A percentile compares a stretch with the other conserved stretches of the same genome.
Evolutionary conservation across 768 basidiomycete species (phyloP).

Genomic region (Tremella yokohamensis): DNA sequence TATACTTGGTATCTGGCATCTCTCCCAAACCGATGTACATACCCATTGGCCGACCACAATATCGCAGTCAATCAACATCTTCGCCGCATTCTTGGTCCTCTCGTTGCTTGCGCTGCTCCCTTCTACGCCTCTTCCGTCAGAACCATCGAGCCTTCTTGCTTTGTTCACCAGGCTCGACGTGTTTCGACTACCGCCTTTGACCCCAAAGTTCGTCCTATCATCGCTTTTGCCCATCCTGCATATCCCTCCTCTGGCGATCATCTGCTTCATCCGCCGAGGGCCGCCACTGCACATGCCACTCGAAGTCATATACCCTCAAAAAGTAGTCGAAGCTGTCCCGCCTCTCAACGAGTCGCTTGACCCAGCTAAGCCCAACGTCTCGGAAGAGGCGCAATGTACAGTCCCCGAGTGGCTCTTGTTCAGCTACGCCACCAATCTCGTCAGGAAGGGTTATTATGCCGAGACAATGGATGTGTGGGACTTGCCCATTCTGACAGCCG

Average conservation of each 20-base stretch:
- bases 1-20: constrained; percentile 57
- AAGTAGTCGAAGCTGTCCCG: constrained; percentile 33
- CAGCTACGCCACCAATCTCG: constrained; percentile 79
- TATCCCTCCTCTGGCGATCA: constrained; percentile 54
- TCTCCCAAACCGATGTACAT: constrained; percentile 55
- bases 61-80: constrained; percentile 57
- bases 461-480: constrained; percentile 79
- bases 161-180: constrained; percentile 16
- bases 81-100: constrained; percentile 33
- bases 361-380: constrained; percentile 69
- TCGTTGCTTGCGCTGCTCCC: constrained; percentile 34
- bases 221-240: constrained; percentile 36
- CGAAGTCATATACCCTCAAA: constrained; percentile 65
- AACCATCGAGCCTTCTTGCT: constrained; percentile 13
- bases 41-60: constrained; percentile 57
- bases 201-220: neutral
- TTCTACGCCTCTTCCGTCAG: constrained; percentile 31
- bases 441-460: constrained; percentile 73
- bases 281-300: constrained; percentile 71
- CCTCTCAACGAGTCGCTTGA: constrained; percentile 26
- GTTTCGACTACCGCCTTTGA: constrained; percentile 9
- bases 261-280: constrained; percentile 62
- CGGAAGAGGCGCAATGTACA: constrained; percentile 54
- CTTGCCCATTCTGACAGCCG: constrained; percentile 71
- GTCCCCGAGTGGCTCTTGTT: constrained; percentile 64